A percentile compares a stretch with the other conserved stretches of the same genome.
These are phyloP conservation scores for Tulasnella sp. DNA, from an alignment of 768 basidiomycete genomes.

Conservation along the genomic window DNA sequence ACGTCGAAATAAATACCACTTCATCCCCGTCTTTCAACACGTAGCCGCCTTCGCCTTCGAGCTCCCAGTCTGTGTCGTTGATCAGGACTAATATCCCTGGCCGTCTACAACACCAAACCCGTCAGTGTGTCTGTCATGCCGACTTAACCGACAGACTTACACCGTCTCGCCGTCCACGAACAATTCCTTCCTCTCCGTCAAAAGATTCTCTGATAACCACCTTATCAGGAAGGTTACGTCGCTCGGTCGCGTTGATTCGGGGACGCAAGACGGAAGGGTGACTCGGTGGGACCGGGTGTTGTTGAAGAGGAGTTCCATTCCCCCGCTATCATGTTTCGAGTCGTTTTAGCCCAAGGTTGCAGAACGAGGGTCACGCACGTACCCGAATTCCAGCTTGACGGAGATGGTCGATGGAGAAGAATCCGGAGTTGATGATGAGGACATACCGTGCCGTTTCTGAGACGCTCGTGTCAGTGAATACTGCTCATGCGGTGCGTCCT, in stretches of 20 bases:
- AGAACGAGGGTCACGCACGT: background rate
- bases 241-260: slow-evolving; percentile 31
- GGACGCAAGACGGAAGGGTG: slow-evolving; percentile 34
- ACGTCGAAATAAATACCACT: slow-evolving; percentile 90
- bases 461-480: too few species aligned
- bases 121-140: background rate
- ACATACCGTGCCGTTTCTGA: too few species aligned
- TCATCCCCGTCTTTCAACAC: slow-evolving; percentile 66
- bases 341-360: background rate
- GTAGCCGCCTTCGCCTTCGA: slow-evolving; percentile 89
- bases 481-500: too few species aligned
- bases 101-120: slow-evolving; percentile 40
- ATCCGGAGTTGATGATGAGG: too few species aligned
- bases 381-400: slow-evolving; percentile 55
- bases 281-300: slow-evolving; percentile 51
- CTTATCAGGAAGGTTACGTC: slow-evolving; percentile 68
- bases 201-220: slow-evolving; percentile 60
- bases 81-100: slow-evolving; percentile 95
- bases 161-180: slow-evolving; percentile 81
- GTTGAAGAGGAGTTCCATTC: slow-evolving; percentile 73
- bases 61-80: slow-evolving; percentile 95
- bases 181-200: slow-evolving; percentile 76
- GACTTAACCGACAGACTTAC: slow-evolving; percentile 34
- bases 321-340: slow-evolving; percentile 37
- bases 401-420: slow-evolving; percentile 17